Evolutionary conservation across 1,284 basidiomycete genomes (phyloP), one percentile per base, ranked within the genome.

Genomic region (Pseudomicrostroma phylloplanum): DNA sequence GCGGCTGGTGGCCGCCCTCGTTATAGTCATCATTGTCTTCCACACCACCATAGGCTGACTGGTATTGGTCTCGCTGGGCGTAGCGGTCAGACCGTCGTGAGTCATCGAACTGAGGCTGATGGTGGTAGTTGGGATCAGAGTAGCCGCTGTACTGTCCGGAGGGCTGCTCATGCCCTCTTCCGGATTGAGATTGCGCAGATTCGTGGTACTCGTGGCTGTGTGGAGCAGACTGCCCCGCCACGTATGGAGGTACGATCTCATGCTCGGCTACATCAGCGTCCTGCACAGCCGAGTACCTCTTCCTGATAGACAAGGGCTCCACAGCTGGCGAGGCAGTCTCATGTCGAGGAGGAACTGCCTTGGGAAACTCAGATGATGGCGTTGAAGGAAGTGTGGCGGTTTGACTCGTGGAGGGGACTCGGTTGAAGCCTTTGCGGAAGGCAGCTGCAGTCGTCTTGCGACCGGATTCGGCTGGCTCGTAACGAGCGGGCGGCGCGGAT

Each of bases 361-460:
- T 48, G 17, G 43, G 43, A 12, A 48, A 17, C 12, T 48, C 43
- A 21, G 43, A n/a, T 17, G 43, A 48, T 6, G 43, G 43, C 6
- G 17, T 48, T 4, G 43, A 17, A 48, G 43, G 43, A 36, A 36
- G 30, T 36, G 30, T 36, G 9, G 30, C 30, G 9, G 30, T 36
- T 36, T 62, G 39, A 49, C 72, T 68, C 0, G 54, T 48, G 3
- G 68, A 69, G 1, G 73, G 67, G 15, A 64, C 63, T 41, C 72
- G 67, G 12, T 58, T 63, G 43, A 76, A 74, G 1, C 73, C 73
- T 17, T 68, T 64, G 6, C 72, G 62, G 68, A 76, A 76, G 0
- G 73, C 73, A 1, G 73, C 73, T 2, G 73, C 73, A 1, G 70
- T 73, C 8, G 74, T 70, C 56, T 76, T 76, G n/a, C 72, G 67